Evolutionary conservation across 1,139 yeast species (phyloP).

Genomic region (Saccharomycopsis phalli): DNA sequence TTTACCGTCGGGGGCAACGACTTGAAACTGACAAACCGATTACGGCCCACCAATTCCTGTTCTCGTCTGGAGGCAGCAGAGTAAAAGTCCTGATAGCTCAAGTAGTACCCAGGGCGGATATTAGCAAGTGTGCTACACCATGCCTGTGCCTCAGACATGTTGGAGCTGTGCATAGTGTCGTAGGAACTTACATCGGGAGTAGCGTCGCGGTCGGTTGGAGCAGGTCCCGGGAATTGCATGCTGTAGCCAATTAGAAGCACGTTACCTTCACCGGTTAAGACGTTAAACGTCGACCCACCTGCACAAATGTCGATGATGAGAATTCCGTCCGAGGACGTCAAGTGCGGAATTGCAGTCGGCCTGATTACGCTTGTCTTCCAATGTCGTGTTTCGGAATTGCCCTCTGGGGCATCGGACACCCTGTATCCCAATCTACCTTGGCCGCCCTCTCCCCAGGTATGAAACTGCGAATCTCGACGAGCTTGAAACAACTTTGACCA

Average conservation of each 20-base stretch:
- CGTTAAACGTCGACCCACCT: conserved; percentile 61
- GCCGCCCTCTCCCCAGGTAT: conserved; percentile 27
- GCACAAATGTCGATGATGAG: conserved; percentile 53
- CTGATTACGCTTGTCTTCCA: too few species aligned
- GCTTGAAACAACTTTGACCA: conserved; percentile 26
- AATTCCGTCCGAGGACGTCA: too few species aligned
- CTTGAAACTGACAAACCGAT: conserved; percentile 23
- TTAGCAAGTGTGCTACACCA: too few species aligned
- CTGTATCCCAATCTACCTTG: conserved; percentile 53
- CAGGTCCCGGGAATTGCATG: background rate
- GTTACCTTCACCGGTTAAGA: conserved; percentile 50
- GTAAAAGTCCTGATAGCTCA: conserved; percentile 5
- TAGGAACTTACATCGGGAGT: background rate
- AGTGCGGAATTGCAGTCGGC: too few species aligned
- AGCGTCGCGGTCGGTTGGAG: background rate
- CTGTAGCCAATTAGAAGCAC: background rate
- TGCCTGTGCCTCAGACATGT: too few species aligned
- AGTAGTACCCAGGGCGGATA: background rate
- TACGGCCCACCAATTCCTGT: background rate
- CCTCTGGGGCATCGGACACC: background rate
- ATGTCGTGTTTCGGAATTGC: background rate
- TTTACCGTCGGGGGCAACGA: conserved; percentile 24
- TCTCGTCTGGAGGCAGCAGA: conserved; percentile 17
- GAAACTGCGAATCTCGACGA: conserved; percentile 18
- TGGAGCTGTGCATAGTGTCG: too few species aligned